phyloP scores from a whole-genome alignment of 176 grass and related monocot genomes.

The Triticum aestivum region DNA sequence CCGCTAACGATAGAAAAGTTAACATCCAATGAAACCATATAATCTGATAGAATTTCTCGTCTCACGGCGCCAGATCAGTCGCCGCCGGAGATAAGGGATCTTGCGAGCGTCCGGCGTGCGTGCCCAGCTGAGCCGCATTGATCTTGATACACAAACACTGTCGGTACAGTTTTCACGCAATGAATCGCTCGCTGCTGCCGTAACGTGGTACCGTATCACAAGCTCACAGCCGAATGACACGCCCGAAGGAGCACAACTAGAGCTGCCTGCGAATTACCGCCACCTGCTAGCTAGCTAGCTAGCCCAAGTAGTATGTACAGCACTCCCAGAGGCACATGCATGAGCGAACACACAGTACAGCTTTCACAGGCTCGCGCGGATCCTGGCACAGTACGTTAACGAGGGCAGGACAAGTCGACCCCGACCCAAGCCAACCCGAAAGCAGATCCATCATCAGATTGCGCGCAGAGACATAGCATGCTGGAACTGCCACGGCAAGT shows the following conservation, averaged over 20 bases:
- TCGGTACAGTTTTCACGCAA: no score
- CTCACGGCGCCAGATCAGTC: no score
- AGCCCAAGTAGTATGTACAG: not conserved
- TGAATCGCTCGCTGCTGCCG: no score
- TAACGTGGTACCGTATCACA: no score
- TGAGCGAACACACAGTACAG: not conserved
- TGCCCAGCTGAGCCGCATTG: no score
- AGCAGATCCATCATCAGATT: conserved; percentile 7
- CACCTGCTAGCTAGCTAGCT: not conserved
- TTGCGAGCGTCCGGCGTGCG: no score
- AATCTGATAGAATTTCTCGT: no score
- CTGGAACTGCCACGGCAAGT: conserved; percentile 24
- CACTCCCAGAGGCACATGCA: not conserved
- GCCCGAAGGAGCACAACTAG: not conserved
- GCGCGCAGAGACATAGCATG: conserved; percentile 2
- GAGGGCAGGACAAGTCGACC: conserved; percentile 12
- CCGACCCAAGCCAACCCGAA: not conserved
- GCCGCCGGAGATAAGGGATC: no score
- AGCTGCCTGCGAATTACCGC: not conserved
- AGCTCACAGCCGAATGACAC: not conserved
- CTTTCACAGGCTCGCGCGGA: conserved; percentile 3
- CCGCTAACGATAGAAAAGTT: no score
- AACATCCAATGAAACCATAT: no score
- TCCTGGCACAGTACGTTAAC: conserved; percentile 17
- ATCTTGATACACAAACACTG: no score